Base-by-base conservation (phyloP, 768 basidiomycete species). In the Thelephora aurantiotincta region DNA sequence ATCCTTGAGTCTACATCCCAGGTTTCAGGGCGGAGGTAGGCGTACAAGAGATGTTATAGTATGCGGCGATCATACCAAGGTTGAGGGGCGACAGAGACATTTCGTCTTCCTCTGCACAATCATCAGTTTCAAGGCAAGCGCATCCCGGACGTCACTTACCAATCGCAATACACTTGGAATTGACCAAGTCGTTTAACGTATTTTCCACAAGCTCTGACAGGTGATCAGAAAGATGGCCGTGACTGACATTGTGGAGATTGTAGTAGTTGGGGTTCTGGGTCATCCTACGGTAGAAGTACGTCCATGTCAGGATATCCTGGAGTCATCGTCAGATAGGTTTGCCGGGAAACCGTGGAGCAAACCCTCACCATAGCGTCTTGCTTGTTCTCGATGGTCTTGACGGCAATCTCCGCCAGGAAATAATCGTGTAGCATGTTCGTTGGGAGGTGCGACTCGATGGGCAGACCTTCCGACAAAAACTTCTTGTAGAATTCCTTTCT, bases 401-500 rank as follows among this genome's bases (percentile, higher is more conserved):
- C 92, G 7, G 93, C 93, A 53, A 98, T 96, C 64, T 98, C 96
- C 0, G 94, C 91, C 45, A 97, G 74, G 78, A 98, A 97, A 63
- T 96, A 96, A 60, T 98, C 96, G 57, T 97, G 94, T 1, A 99
- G 67, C 49, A 85, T 68, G 60, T 91, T 83, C 0, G 88, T 90
- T 1, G 93, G 81, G 3, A 98, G 67, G 61, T 94, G 91, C 0
- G 89, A 93, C 62, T 99, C 96, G 53, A 98, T 96, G 5, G 94
- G 96, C 22, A 99, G 67, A n/a, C 94, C 96, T 60, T 98, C 93
- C 1, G 82, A 82, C 45, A 99, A 63, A 77, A 98, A 98, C 64
- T 97, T 98, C 68, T 92, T 94, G 74, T 93, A 98, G 65, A 98
- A 99, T 61, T 98, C 94, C 64, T 98, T 99, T 33, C 93, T 75